Evolutionary conservation across 1,284 basidiomycete genomes (phyloP).

Genomic region (Vanrija pseudolonga): DNA sequence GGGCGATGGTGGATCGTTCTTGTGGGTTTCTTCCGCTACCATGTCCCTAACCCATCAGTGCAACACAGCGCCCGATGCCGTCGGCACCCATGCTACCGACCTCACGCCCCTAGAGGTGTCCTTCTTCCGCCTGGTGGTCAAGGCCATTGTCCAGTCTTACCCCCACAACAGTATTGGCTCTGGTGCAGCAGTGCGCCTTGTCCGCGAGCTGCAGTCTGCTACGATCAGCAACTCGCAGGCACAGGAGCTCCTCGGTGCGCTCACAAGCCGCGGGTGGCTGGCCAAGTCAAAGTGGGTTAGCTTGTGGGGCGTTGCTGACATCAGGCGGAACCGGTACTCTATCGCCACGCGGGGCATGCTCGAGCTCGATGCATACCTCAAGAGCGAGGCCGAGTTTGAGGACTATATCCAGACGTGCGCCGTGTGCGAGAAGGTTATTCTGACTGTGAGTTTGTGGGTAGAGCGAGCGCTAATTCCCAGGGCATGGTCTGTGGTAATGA

Average conservation of each 20-base stretch:
- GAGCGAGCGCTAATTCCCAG: constrained; percentile 16
- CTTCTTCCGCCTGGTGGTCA: constrained; percentile 37
- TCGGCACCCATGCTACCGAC: constrained; percentile 37
- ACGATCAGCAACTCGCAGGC: constrained; percentile 14
- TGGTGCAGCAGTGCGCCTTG: constrained; percentile 26
- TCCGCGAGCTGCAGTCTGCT: constrained; percentile 17
- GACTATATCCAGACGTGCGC: constrained; percentile 33
- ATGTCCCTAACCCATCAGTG: constrained; percentile 15
- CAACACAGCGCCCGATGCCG: constrained; percentile 35
- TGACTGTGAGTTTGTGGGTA: constrained; percentile 28
- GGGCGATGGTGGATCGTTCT: constrained; percentile 32
- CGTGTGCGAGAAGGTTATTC: constrained; percentile 32
- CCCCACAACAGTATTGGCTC: constrained; percentile 43
- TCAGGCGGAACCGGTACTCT: constrained; percentile 39
- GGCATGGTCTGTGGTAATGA: constrained; percentile 29
- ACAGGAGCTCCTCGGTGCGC: constrained; percentile 28
- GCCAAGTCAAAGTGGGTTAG: constrained; percentile 34
- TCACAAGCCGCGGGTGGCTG: constrained; percentile 43
- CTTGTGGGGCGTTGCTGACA: background rate
- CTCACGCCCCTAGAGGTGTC: constrained; percentile 40
- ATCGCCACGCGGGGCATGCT: constrained; percentile 36
- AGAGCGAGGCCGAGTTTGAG: constrained; percentile 20
- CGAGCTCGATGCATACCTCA: constrained; percentile 43
- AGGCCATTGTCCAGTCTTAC: constrained; percentile 39
- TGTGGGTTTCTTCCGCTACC: constrained; percentile 1